Conservation (phyloP, 1,139 yeast species). For the Ogataea hybrid region DNA sequence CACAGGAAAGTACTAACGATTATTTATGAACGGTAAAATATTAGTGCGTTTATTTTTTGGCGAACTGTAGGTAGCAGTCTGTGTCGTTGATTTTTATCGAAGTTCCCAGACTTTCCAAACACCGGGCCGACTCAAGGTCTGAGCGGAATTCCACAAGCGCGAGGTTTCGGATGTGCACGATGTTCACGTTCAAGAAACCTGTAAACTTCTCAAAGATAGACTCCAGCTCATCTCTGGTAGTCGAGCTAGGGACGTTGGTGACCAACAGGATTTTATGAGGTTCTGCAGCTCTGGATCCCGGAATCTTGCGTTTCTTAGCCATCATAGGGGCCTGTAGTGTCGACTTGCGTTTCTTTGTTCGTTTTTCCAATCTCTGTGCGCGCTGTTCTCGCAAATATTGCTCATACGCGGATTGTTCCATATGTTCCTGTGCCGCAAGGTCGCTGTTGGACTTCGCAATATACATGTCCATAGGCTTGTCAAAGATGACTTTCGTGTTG, state of each 20-base stretch:
- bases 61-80: constrained; percentile 44
- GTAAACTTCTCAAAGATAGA: constrained; percentile 45
- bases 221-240: constrained; percentile 42
- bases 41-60: constrained; percentile 39
- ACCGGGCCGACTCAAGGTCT: constrained; percentile 47
- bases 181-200: constrained; percentile 66
- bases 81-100: constrained; percentile 37
- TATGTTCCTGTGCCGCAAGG: constrained; percentile 31
- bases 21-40: neutral
- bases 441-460: constrained; percentile 51
- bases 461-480: constrained; percentile 49
- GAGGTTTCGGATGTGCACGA: constrained; percentile 64
- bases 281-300: constrained; percentile 17
- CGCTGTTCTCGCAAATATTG: constrained; percentile 33
- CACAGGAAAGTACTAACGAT: constrained; percentile 52
- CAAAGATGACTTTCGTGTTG: constrained; percentile 47
- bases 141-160: constrained; percentile 79
- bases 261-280: constrained; percentile 72
- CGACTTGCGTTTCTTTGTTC: constrained; percentile 17
- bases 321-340: constrained; percentile 17
- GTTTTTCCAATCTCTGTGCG: constrained; percentile 19
- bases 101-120: constrained; percentile 38
- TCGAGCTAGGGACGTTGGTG: constrained; percentile 57
- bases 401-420: constrained; percentile 25
- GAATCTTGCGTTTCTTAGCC: constrained; percentile 7